Conservation (phyloP, 805 yeast species). For the Teunomyces aglyptinius region DNA sequence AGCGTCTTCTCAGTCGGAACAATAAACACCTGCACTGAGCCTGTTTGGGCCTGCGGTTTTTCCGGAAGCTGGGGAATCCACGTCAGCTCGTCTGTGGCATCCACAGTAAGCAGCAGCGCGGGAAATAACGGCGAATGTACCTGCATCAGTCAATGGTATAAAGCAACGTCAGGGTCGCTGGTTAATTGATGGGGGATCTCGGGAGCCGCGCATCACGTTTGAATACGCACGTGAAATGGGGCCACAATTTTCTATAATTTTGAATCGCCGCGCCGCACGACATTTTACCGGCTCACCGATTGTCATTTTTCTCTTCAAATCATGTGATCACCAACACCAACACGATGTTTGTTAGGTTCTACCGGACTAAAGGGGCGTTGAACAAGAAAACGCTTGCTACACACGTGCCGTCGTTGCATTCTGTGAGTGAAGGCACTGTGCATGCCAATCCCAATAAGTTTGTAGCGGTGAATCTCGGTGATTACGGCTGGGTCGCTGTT, state of each 20-base stretch:
- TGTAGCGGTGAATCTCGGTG: slow-evolving; percentile 14
- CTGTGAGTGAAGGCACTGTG: slow-evolving; percentile 11
- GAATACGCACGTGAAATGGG: neutral
- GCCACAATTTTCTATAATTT: neutral
- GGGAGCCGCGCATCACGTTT: too few species aligned
- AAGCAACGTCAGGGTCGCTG: neutral
- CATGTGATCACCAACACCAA: neutral
- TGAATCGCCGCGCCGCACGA: neutral
- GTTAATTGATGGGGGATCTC: neutral
- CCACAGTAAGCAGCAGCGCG: slow-evolving; percentile 16
- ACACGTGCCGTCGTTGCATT: neutral
- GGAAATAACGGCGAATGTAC: slow-evolving; percentile 25
- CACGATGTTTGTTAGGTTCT: neutral
- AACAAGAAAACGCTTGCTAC: slow-evolving; percentile 5
- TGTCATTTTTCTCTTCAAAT: neutral
- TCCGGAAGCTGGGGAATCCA: slow-evolving; percentile 46
- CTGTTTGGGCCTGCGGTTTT: slow-evolving; percentile 58
- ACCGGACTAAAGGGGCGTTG: slow-evolving; percentile 10
- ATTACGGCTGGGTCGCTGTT: slow-evolving; percentile 23
- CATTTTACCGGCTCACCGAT: slow-evolving; percentile 1
- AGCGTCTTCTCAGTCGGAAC: slow-evolving; percentile 77
- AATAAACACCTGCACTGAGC: slow-evolving; percentile 67
- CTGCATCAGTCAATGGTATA: slow-evolving; percentile 4
- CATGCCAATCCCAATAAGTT: slow-evolving; percentile 12
- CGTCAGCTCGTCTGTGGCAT: neutral